Base-by-base conservation (phyloP, 2,329 filamentous ascomycete species). In the Pyrenochaeta sp. region DNA sequence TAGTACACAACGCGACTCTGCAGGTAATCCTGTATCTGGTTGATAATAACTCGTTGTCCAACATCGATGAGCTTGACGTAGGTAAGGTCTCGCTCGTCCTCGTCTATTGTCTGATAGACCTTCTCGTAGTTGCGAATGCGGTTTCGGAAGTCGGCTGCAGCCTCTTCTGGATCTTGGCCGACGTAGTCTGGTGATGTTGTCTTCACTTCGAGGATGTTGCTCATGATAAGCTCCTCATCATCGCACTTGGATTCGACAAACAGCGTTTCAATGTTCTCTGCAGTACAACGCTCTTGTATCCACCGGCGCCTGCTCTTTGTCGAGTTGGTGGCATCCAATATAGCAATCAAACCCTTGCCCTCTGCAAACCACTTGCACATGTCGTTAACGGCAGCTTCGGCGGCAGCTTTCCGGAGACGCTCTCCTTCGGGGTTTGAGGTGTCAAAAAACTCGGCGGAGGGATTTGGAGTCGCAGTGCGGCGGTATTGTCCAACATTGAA, bases 401-500 rank as follows among this genome's bases (percentile, higher is more conserved):
- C 95, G 20, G 95, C 95, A 39, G 90, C 92, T 56, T 87, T 88
- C 46, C 95, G 89, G 78, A 92, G 88, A 48, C 90, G 88, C 79
- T 99, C 95, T 60, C 95, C 95, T 75, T 97, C 93, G 36, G 85
- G 80, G 75, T 99, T 99, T 71, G 87, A 86, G 46, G 86, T 92
- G 75, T 97, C 94, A 80, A 99, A 99, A 81, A 99, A 99, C 69
- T 93, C 91, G 64, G 95, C 95, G 2, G 88, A 88, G 14, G 95
- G 95, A 65, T 96, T 93, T 15, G 95, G 92, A 5, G 92, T 96
- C 64, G 90, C 90, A 68, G 89, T 87, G 63, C 95, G 92, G 64
- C 95, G 91, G 76, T 99, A 99, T 72, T 89, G 93, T 74, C 95
- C 95, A 62, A 99, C 95, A 66, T 99, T 99, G 86, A 99, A 99